A percentile compares a stretch with the other conserved stretches of the same genome.
Evolutionary conservation across 2,329 filamentous ascomycete genomes (phyloP).

Genomic region (Aureobasidium lini): DNA sequence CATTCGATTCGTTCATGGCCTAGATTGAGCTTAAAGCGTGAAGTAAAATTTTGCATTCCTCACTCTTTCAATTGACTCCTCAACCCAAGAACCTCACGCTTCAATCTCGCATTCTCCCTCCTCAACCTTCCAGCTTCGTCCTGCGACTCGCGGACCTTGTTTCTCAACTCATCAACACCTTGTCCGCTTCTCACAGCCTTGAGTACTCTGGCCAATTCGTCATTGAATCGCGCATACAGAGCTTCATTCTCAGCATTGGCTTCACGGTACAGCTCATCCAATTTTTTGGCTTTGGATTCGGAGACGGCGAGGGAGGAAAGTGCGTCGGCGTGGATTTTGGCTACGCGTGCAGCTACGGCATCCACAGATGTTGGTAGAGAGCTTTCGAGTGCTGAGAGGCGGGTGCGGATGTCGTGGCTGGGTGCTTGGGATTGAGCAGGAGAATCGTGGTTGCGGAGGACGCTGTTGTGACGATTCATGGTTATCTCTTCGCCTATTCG

Average conservation of each 20-base stretch:
- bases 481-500: slow-evolving; percentile 77
- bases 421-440: background rate
- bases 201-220: slow-evolving; percentile 77
- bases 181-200: slow-evolving; percentile 67
- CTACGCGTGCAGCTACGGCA: slow-evolving; percentile 54
- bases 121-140: slow-evolving; percentile 72
- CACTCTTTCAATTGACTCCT: slow-evolving; percentile 41
- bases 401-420: slow-evolving; percentile 43
- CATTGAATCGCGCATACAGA: slow-evolving; percentile 85
- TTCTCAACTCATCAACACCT: slow-evolving; percentile 70
- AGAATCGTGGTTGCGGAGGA: slow-evolving; percentile 16
- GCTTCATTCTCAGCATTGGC: slow-evolving; percentile 85
- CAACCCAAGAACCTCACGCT: slow-evolving; percentile 69
- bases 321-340: slow-evolving; percentile 61
- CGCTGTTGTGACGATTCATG: background rate
- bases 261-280: slow-evolving; percentile 86
- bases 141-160: slow-evolving; percentile 61
- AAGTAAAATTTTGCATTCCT: background rate
- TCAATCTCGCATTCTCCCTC: slow-evolving; percentile 78
- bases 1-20: background rate
- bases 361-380: slow-evolving; percentile 54
- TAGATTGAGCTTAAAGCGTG: background rate
- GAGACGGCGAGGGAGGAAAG: slow-evolving; percentile 63
- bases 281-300: slow-evolving; percentile 69
- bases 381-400: slow-evolving; percentile 60